A percentile compares a stretch with the other conserved stretches of the same genome.
Evolutionary conservation across 2,329 filamentous ascomycete species (phyloP).

Genomic region (Paecilomyces fulvus): DNA sequence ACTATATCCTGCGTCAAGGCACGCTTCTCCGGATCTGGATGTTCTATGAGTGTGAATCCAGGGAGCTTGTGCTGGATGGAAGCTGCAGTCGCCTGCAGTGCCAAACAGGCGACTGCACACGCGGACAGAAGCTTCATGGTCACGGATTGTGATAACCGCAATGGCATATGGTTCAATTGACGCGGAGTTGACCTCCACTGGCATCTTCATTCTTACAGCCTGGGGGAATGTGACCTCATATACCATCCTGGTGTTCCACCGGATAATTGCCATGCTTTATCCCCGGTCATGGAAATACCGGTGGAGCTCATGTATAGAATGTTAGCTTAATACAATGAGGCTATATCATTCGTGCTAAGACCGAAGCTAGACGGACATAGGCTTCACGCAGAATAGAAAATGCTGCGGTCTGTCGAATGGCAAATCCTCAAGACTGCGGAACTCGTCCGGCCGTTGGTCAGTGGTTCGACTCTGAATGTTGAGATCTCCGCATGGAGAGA

Average conservation of each 20-base stretch:
- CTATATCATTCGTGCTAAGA: background rate
- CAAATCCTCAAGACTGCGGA: too few species aligned
- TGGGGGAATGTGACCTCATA: background rate
- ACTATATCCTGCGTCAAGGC: slow-evolving; percentile 50
- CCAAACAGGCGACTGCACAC: slow-evolving; percentile 29
- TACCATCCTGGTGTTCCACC: background rate
- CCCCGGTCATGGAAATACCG: background rate
- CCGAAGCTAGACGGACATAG: background rate
- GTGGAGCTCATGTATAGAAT: background rate
- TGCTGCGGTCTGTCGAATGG: too few species aligned
- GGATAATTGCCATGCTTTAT: background rate
- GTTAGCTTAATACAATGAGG: background rate
- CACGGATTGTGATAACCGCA: background rate
- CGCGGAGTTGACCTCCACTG: background rate
- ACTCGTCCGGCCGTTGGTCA: too few species aligned
- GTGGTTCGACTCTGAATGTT: background rate
- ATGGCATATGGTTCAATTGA: background rate
- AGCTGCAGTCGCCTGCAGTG: slow-evolving; percentile 38
- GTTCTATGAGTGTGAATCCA: slow-evolving; percentile 37
- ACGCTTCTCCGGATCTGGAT: slow-evolving; percentile 33
- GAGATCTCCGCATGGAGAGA: background rate
- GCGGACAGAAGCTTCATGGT: slow-evolving; percentile 32
- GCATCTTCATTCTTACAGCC: background rate
- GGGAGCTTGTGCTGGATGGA: slow-evolving; percentile 43
- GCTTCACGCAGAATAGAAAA: background rate